Base-by-base conservation (phyloP, 2,329 filamentous ascomycete genomes). In the Colletotrichum higginsianum region DNA sequence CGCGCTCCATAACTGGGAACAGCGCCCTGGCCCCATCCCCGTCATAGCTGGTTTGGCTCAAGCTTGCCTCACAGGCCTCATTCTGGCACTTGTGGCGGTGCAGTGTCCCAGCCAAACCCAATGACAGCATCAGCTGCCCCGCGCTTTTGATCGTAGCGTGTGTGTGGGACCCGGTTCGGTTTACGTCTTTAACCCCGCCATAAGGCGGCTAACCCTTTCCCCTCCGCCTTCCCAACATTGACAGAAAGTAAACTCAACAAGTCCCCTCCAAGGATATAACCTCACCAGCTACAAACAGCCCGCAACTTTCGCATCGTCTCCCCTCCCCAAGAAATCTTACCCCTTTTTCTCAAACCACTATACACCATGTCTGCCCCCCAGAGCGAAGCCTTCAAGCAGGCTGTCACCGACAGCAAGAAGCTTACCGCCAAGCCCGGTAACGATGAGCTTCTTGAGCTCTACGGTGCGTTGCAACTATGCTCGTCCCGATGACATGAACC, bases 381-480 rank as follows among this genome's bases (percentile, higher is more conserved):
- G 76, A 83, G 78, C 76, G 79, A 80, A 65, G 85, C 83, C 70
- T 91, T 90, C 84, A 77, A 88, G 75, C 85, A 83, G 80, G 91
- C 91, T 73, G 85, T 87, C 77, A 80, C 79, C 75, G 91, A 93
- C 83, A 90, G 88, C 83, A 90, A 89, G 83, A 91, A 92, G 87
- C 86, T 93, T 75, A 89, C 88, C 76, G 81, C 84, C 75, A 92
- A 91, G 87, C 91, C 91, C 64, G 80, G 75, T 79, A 88, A 90
- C 83, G 86, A 90, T 23, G 89, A 93, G 75, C 86, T 93, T 58
- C 89, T 94, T 77, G 83, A 90, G 78, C 84, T 90, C 76, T 90
- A 90, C 79, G 87, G 88, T 89, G 79, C 72, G 87, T 84, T 15
- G 66, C 46, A 30, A 11, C 6, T 18, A 35, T 23, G 8, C 15